phyloP scores from a whole-genome alignment of 139 green algal species.

The Coccomyxa sp. region DNA sequence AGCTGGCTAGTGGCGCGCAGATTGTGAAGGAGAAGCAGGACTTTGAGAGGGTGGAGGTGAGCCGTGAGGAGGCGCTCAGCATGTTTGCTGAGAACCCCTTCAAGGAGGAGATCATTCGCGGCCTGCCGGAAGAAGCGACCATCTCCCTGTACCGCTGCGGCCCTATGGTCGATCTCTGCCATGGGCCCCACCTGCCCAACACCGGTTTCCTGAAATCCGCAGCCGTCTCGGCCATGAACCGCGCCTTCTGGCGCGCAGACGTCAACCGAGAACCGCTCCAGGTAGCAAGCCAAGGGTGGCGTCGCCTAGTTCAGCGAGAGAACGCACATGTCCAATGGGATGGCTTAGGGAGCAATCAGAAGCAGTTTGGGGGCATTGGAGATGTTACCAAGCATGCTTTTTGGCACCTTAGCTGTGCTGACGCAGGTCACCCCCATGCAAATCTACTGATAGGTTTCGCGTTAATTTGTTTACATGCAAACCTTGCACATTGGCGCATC shows the following conservation, averaged over 20 bases:
- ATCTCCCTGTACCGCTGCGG: slow-evolving; percentile 84
- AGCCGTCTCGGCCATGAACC: slow-evolving; percentile 61
- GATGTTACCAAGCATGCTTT: no score
- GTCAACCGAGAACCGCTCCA: slow-evolving; percentile 68
- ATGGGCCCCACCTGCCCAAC: slow-evolving; percentile 90
- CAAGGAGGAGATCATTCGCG: slow-evolving; percentile 96
- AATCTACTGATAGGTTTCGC: no score
- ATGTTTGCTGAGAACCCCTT: slow-evolving; percentile 99
- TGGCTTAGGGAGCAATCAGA: no score
- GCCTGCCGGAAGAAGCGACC: slow-evolving; percentile 73
- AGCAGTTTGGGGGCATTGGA: no score
- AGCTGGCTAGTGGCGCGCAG: slow-evolving; percentile 7
- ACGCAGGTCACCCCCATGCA: no score
- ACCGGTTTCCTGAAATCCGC: slow-evolving; percentile 77
- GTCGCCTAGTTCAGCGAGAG: no score
- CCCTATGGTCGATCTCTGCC: slow-evolving; percentile 51
- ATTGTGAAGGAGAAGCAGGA: slow-evolving; percentile 82
- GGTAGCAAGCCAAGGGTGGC: slow-evolving; percentile 1
- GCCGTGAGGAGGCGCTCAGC: slow-evolving; percentile 79
- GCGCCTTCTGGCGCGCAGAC: slow-evolving; percentile 87
- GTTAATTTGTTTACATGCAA: no score
- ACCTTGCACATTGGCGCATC: no score
- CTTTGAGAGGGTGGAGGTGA: slow-evolving; percentile 90
- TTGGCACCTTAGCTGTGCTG: no score
- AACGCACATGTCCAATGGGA: no score